A percentile compares a stretch with the other conserved stretches of the same genome.
Evolutionary conservation across 176 grass and related monocot species (phyloP).

Genomic region (Aegilops longissima): DNA sequence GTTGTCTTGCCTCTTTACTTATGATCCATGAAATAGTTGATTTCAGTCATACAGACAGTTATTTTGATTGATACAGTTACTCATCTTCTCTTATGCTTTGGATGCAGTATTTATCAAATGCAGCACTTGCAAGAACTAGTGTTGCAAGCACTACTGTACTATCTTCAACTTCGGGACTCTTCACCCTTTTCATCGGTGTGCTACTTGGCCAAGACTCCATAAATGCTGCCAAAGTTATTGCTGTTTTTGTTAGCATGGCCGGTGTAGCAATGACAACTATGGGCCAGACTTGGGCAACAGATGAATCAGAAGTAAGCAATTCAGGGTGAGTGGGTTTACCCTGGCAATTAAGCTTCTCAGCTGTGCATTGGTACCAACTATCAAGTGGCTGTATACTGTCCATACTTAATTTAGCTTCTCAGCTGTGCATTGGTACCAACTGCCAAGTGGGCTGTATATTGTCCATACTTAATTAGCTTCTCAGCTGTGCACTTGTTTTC

Average conservation of each 20-base stretch:
- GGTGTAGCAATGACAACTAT: slow-evolving; percentile 94
- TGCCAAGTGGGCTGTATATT: neutral
- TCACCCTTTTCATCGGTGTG: slow-evolving; percentile 90
- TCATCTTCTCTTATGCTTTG: slow-evolving; percentile 36
- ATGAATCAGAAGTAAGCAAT: slow-evolving; percentile 68
- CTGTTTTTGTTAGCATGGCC: slow-evolving; percentile 92
- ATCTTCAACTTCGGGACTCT: slow-evolving; percentile 95
- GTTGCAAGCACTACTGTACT: slow-evolving; percentile 96
- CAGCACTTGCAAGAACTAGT: slow-evolving; percentile 97
- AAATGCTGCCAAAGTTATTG: slow-evolving; percentile 79
- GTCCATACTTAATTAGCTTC: slow-evolving; percentile 6
- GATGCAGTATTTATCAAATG: slow-evolving; percentile 98
- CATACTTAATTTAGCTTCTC: slow-evolving; percentile 11
- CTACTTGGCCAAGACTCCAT: slow-evolving; percentile 90
- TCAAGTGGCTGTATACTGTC: neutral
- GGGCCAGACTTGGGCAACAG: slow-evolving; percentile 95
- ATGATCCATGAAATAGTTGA: neutral
- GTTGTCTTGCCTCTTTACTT: slow-evolving; percentile 18
- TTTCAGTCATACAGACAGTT: neutral
- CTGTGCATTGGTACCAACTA: neutral
- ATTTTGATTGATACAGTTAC: slow-evolving; percentile 13
- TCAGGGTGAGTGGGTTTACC: slow-evolving; percentile 55
- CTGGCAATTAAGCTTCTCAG: slow-evolving; percentile 18
- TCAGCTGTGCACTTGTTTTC: neutral
- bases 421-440: neutral